Evolutionary conservation across 2,329 filamentous ascomycete genomes (phyloP).

Genomic region (Penicillium sp.): DNA sequence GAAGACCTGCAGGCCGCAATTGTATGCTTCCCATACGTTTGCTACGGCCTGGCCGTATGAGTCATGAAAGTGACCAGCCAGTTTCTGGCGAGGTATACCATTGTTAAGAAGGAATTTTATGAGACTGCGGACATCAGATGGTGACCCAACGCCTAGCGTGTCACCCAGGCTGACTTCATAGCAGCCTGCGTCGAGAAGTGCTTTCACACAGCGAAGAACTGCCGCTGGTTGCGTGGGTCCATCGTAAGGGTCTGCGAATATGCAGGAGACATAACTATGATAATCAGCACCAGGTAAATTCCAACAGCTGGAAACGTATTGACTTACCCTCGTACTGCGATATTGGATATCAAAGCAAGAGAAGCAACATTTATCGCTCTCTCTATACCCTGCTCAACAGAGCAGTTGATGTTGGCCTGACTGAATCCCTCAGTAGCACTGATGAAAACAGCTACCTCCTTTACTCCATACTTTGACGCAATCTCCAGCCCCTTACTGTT

Average conservation of each 20-base stretch:
- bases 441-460: conserved; percentile 44
- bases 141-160: conserved; percentile 85
- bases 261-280: conserved; percentile 36
- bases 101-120: conserved; percentile 30
- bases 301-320: background rate
- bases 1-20: conserved; percentile 75
- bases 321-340: conserved; percentile 37
- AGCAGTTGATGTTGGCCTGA: conserved; percentile 43
- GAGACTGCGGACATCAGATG: conserved; percentile 31
- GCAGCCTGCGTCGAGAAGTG: conserved; percentile 79
- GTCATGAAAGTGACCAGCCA: conserved; percentile 86
- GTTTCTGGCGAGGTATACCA: conserved; percentile 66
- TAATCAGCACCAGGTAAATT: no score
- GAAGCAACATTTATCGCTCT: conserved; percentile 33
- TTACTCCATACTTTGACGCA: conserved; percentile 48
- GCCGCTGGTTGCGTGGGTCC: conserved; percentile 54
- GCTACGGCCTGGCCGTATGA: conserved; percentile 83
- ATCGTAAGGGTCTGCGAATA: conserved; percentile 50
- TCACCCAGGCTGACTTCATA: conserved; percentile 90
- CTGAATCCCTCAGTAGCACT: conserved; percentile 47
- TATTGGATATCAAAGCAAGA: conserved; percentile 24
- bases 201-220: conserved; percentile 52
- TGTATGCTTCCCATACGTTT: conserved; percentile 74
- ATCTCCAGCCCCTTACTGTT: conserved; percentile 54
- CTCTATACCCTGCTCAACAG: conserved; percentile 38